These are phyloP conservation scores for Stylosanthes scabra DNA, from an alignment of 331 rosid genomes.

Conservation along the genomic window DNA sequence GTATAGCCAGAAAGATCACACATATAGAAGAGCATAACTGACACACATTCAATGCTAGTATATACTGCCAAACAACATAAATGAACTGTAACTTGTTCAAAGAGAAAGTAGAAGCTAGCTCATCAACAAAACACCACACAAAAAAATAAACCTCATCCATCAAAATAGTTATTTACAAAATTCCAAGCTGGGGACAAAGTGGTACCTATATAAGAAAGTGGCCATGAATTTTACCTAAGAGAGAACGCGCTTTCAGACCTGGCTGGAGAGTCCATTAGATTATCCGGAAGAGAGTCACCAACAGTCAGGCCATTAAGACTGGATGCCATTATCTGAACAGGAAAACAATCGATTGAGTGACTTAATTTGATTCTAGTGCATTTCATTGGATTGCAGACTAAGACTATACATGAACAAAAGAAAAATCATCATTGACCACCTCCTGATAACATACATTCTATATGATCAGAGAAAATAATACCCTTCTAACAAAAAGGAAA, in stretches of 20 bases:
- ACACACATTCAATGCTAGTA: background rate
- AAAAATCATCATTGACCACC: background rate
- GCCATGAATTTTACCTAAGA: conserved; percentile 58
- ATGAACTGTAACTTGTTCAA: background rate
- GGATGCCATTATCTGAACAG: conserved; percentile 89
- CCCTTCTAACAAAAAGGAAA: conserved; percentile 4
- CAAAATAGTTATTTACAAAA: conserved; percentile 7
- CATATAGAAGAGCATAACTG: conserved; percentile 25
- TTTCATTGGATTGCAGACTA: conserved; percentile 8
- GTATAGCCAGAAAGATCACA: conserved; percentile 4
- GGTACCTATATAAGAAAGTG: background rate
- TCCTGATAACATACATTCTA: background rate
- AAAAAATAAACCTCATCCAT: conserved; percentile 13
- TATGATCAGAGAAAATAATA: conserved; percentile 18
- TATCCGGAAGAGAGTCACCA: conserved; percentile 91
- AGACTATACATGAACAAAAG: background rate
- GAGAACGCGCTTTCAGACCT: conserved; percentile 84
- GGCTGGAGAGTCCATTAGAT: conserved; percentile 95
- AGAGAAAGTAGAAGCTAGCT: conserved; percentile 20
- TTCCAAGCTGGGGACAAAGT: conserved; percentile 2
- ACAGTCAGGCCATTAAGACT: conserved; percentile 97
- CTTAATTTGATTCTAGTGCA: conserved; percentile 8
- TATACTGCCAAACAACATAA: conserved; percentile 15
- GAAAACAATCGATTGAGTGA: conserved; percentile 17
- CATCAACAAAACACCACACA: conserved; percentile 20